phyloP scores from a whole-genome alignment of 148 eudicot species.

The Mesembryanthemum crystallinum region DNA sequence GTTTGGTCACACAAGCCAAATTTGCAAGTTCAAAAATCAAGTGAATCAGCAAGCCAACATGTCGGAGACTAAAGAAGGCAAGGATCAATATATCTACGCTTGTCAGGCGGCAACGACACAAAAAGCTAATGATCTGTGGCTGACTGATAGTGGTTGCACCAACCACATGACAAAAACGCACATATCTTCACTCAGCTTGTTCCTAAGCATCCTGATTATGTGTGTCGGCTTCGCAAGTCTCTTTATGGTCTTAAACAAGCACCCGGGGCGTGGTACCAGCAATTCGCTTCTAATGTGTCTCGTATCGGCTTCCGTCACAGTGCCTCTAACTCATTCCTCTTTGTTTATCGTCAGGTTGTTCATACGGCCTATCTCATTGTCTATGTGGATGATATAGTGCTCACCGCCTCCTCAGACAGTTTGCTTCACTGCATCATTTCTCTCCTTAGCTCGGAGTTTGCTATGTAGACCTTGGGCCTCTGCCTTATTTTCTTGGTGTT shows the following conservation, averaged over 20 bases:
- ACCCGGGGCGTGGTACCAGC: background rate
- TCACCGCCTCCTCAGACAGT: background rate
- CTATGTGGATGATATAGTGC: background rate
- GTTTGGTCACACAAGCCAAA: too few species aligned
- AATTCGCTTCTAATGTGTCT: background rate
- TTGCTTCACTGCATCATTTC: background rate
- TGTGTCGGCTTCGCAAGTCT: background rate
- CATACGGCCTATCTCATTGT: background rate
- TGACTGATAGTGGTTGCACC: too few species aligned
- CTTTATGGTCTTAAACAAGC: background rate
- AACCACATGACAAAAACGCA: too few species aligned
- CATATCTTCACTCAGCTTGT: background rate
- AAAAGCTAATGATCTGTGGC: too few species aligned
- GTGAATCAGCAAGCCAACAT: too few species aligned
- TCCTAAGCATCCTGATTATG: background rate
- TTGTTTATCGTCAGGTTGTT: background rate
- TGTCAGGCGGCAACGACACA: too few species aligned
- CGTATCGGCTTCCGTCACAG: background rate
- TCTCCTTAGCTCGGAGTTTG: background rate
- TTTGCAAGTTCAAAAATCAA: too few species aligned
- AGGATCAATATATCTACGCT: too few species aligned
- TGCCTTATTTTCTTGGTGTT: background rate
- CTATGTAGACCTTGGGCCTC: background rate
- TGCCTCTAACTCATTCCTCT: background rate
- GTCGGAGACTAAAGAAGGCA: too few species aligned